phyloP scores from a whole-genome alignment of 805 yeast genomes.

The Candida wancherniae region DNA sequence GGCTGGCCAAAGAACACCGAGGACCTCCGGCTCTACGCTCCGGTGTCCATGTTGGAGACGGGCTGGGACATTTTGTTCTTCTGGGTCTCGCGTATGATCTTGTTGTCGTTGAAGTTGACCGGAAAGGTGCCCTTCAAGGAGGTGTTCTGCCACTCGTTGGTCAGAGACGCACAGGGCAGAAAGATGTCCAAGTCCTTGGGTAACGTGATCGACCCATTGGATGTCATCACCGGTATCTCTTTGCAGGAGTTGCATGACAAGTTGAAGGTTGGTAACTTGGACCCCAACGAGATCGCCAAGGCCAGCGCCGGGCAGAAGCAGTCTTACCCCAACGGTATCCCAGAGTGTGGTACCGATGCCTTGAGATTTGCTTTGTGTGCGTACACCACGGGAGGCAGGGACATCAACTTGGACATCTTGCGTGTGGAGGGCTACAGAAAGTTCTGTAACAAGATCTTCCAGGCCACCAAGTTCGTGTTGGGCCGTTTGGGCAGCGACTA shows the following conservation, averaged over 20 bases:
- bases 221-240: slow-evolving; percentile 85
- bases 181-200: slow-evolving; percentile 98
- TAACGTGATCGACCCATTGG: slow-evolving; percentile 93
- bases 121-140: slow-evolving; percentile 91
- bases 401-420: slow-evolving; percentile 89
- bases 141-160: slow-evolving; percentile 97
- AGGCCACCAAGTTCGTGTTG: slow-evolving; percentile 95
- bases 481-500: slow-evolving; percentile 89
- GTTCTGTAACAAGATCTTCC: slow-evolving; percentile 98
- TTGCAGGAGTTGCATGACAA: slow-evolving; percentile 76
- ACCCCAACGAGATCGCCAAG: slow-evolving; percentile 78
- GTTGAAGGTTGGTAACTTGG: slow-evolving; percentile 77
- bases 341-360: slow-evolving; percentile 99
- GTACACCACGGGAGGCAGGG: slow-evolving; percentile 98
- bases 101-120: slow-evolving; percentile 84
- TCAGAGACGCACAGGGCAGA: slow-evolving; percentile 98
- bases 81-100: slow-evolving; percentile 98
- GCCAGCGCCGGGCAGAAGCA: slow-evolving; percentile 84
- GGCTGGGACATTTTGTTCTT: slow-evolving; percentile 99
- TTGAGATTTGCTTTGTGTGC: slow-evolving; percentile 97
- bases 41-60: slow-evolving; percentile 92
- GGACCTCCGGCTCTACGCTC: slow-evolving; percentile 76
- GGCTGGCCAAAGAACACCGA: slow-evolving; percentile 86
- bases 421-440: slow-evolving; percentile 99
- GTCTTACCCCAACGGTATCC: slow-evolving; percentile 94